phyloP scores from a whole-genome alignment of 2,329 filamentous ascomycete species.

The Fusarium sp. region DNA sequence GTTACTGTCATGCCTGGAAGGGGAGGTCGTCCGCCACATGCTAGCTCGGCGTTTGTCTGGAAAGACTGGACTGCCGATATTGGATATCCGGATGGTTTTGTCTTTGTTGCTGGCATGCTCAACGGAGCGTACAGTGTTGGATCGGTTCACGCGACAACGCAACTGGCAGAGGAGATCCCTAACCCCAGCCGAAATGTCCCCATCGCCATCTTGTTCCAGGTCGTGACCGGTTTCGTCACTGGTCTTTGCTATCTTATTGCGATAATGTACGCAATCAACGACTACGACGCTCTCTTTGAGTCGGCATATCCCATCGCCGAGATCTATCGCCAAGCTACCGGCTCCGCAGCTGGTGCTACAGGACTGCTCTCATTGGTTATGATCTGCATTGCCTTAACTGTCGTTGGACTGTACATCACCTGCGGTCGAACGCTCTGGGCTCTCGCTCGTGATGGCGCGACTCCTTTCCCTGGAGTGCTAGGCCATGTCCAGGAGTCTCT shows the following conservation, averaged over 20 bases:
- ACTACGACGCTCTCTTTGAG: conserved; percentile 60
- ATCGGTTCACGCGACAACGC: conserved; percentile 71
- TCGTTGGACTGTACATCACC: conserved; percentile 52
- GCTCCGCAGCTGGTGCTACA: conserved; percentile 60
- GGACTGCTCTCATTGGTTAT: conserved; percentile 58
- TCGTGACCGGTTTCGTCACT: conserved; percentile 62
- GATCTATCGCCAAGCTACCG: conserved; percentile 71
- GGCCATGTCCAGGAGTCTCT: conserved; percentile 46
- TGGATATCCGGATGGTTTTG: conserved; percentile 55
- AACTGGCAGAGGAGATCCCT: conserved; percentile 73
- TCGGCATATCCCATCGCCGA: conserved; percentile 71
- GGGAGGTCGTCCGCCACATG: conserved; percentile 45
- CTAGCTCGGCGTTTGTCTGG: conserved; percentile 53
- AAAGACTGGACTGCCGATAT: conserved; percentile 52
- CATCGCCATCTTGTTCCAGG: conserved; percentile 61
- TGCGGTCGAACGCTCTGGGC: conserved; percentile 54
- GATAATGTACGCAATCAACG: conserved; percentile 68
- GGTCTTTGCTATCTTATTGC: conserved; percentile 63
- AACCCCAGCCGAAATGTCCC: conserved; percentile 62
- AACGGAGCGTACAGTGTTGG: conserved; percentile 77
- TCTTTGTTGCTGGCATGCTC: conserved; percentile 56
- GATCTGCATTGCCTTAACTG: conserved; percentile 50
- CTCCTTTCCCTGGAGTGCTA: conserved; percentile 46
- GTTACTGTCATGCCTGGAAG: conserved; percentile 62
- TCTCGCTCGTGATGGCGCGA: conserved; percentile 53